Conservation (phyloP, 768 basidiomycete species). For the Mycena vulgaris region DNA sequence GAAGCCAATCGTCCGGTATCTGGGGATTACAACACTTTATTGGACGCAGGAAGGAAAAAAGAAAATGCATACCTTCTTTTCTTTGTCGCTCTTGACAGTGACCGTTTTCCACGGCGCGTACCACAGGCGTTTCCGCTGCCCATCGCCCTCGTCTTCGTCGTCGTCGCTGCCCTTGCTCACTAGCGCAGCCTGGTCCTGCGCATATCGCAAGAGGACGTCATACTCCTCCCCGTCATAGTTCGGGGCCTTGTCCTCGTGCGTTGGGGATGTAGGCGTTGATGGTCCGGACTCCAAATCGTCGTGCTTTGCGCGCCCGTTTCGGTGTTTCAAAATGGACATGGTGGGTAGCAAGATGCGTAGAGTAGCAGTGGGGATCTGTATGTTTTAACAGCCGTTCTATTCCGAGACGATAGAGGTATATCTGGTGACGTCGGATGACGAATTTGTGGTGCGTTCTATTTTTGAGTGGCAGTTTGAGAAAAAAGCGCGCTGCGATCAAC, state of each 20-base stretch:
- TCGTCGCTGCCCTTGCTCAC: constrained; percentile 45
- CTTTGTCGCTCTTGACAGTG: constrained; percentile 41
- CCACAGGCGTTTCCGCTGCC: constrained; percentile 53
- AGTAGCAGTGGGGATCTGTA: neutral
- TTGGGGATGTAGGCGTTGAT: constrained; percentile 3
- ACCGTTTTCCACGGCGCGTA: constrained; percentile 63
- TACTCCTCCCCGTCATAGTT: constrained; percentile 52
- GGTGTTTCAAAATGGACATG: constrained; percentile 27
- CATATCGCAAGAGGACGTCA: constrained; percentile 54
- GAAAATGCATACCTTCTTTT: constrained; percentile 46
- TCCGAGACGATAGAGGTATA: neutral
- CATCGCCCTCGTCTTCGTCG: constrained; percentile 44
- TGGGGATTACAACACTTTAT: constrained; percentile 11
- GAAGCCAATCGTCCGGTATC: constrained; percentile 57
- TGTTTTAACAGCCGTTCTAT: constrained; percentile 4
- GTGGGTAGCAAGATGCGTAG: constrained; percentile 5
- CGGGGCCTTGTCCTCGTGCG: constrained; percentile 3
- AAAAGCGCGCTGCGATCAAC: neutral
- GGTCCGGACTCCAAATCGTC: constrained; percentile 30
- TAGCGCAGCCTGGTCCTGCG: constrained; percentile 48
- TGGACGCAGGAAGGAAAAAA: neutral
- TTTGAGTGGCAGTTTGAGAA: constrained; percentile 1
- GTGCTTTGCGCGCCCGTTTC: constrained; percentile 9
- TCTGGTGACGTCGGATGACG: constrained; percentile 9
- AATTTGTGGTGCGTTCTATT: neutral